These are phyloP conservation scores for Stygiomarasmius scandens DNA, from an alignment of 1,284 basidiomycete genomes.

Conservation along the genomic window DNA sequence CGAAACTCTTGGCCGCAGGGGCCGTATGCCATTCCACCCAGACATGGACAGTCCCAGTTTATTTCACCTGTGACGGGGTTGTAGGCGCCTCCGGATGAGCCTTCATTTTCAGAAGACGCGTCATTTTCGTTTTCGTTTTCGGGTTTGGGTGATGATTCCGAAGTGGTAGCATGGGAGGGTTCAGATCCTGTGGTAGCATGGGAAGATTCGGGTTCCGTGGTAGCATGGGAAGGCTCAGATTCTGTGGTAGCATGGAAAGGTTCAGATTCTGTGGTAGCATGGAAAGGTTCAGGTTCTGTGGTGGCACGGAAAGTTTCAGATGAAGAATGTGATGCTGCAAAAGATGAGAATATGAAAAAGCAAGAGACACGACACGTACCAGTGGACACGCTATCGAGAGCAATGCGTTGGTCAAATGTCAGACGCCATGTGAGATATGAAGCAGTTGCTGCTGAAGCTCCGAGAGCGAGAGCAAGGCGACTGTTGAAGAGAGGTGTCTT, in stretches of 20 bases:
- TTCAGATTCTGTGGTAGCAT: slow-evolving; percentile 5
- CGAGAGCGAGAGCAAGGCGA: slow-evolving; percentile 40
- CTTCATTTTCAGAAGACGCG: slow-evolving; percentile 23
- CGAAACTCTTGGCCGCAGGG: slow-evolving; percentile 95
- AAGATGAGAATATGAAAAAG: background rate
- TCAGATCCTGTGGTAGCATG: background rate
- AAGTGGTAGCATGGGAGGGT: too few relatives aligned
- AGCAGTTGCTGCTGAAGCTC: slow-evolving; percentile 46
- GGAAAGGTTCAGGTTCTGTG: slow-evolving; percentile 4
- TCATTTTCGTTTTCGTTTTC: slow-evolving; percentile 23
- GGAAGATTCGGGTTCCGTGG: slow-evolving; percentile 2
- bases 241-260: slow-evolving; percentile 1
- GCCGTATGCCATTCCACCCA: slow-evolving; percentile 98
- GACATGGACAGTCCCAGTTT: slow-evolving; percentile 97
- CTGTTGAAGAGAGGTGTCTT: slow-evolving; percentile 22
- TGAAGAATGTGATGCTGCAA: slow-evolving; percentile 8
- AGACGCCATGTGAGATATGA: slow-evolving; percentile 49
- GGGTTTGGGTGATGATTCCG: slow-evolving; percentile 13
- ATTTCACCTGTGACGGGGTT: slow-evolving; percentile 97
- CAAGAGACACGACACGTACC: slow-evolving; percentile 11
- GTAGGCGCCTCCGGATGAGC: slow-evolving; percentile 56
- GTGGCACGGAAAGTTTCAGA: slow-evolving; percentile 7
- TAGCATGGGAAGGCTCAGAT: slow-evolving; percentile 8
- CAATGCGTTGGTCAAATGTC: slow-evolving; percentile 44
- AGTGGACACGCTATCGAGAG: slow-evolving; percentile 40